Evolutionary conservation across 192 early-diverging fungal species (phyloP), one percentile per base, ranked within the genome.

Genomic region (Globomyces pollinis-pini): DNA sequence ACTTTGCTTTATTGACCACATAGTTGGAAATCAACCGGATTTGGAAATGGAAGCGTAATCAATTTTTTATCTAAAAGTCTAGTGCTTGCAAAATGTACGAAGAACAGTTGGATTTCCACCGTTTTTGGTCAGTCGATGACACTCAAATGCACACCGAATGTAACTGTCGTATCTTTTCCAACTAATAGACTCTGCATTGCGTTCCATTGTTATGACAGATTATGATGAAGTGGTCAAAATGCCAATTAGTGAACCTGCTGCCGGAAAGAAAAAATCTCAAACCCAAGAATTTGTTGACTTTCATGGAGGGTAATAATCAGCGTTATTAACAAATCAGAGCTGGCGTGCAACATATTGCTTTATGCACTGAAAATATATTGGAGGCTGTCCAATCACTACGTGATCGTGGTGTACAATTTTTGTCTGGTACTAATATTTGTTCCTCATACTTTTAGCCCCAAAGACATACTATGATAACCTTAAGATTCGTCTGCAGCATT

Each of bases 81-180:
- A n/a, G n/a, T 57, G 83, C 88, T 55, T 88, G 86, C 70, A 85
- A 93, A 60, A 75, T 86, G 59, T 95, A 98, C 74, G 92, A 95
- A 75, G 74, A 84, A 51, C 74, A 83, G 54, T 82, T 98, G n/a
- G 91, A 88, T 57, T 98, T 96, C 84, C 93, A 93, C 75, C 84
- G 93, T 43, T 98, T 96, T 86, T 96, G 92, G 92, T 92, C 89
- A 36, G 90, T 98, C 38, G 95, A 98, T 71, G 95, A 98, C 77
- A 88, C 78, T 54, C 88, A 94, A 71, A 91, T 98, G 41, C 85
- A 89, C 78, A 92, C 93, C 35, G 88, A 98, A 64, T 96, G n/a
- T n/a, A n/a, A n/a, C n/a, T n/a, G n/a, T n/a, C n/a, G n/a, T n/a
- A n/a, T n/a, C n/a, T n/a, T n/a, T n/a, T n/a, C n/a, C n/a, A n/a